A percentile compares a stretch with the other conserved stretches of the same genome.
Conservation (phyloP, 2,329 filamentous ascomycete genomes). For the Ophiocordyceps camponoti-floridani region DNA sequence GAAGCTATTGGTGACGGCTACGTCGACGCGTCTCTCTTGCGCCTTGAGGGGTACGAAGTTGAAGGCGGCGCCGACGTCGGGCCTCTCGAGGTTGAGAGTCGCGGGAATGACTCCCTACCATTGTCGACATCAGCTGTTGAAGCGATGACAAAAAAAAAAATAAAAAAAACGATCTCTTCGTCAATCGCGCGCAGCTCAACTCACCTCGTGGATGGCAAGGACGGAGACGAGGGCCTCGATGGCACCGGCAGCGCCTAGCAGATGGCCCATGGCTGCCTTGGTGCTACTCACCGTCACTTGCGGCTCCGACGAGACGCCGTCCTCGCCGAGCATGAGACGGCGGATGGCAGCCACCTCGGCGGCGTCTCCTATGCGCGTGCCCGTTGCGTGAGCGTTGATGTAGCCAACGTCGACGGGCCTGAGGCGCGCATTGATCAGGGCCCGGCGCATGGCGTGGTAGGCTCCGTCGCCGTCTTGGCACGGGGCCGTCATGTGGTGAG, state of each 20-base stretch:
- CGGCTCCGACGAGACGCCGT: slow-evolving; percentile 41
- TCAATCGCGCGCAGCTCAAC: slow-evolving; percentile 11
- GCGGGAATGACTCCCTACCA: slow-evolving; percentile 60
- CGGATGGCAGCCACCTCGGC: slow-evolving; percentile 79
- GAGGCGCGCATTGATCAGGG: slow-evolving; percentile 54
- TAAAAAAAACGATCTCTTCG: neutral
- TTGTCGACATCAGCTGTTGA: no score
- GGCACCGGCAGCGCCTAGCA: slow-evolving; percentile 80
- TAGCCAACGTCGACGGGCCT: slow-evolving; percentile 63
- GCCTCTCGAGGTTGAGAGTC: slow-evolving; percentile 62
- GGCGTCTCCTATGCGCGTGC: slow-evolving; percentile 67
- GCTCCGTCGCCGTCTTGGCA: slow-evolving; percentile 69
- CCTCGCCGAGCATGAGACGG: slow-evolving; percentile 53
- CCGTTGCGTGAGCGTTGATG: slow-evolving; percentile 89
- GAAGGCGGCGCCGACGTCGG: slow-evolving; percentile 52
- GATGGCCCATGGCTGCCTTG: slow-evolving; percentile 81
- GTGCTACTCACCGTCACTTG: slow-evolving; percentile 79
- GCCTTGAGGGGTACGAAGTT: slow-evolving; percentile 65
- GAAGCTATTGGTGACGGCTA: slow-evolving; percentile 86
- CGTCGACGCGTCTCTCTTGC: slow-evolving; percentile 51
- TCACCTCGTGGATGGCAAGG: slow-evolving; percentile 60
- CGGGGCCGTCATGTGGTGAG: slow-evolving; percentile 85
- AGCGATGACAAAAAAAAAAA: neutral
- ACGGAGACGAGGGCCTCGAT: slow-evolving; percentile 79
- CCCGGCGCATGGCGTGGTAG: slow-evolving; percentile 66